Evolutionary conservation across 2,329 filamentous ascomycete species (phyloP).

Genomic region (Knoxdaviesia capensis): DNA sequence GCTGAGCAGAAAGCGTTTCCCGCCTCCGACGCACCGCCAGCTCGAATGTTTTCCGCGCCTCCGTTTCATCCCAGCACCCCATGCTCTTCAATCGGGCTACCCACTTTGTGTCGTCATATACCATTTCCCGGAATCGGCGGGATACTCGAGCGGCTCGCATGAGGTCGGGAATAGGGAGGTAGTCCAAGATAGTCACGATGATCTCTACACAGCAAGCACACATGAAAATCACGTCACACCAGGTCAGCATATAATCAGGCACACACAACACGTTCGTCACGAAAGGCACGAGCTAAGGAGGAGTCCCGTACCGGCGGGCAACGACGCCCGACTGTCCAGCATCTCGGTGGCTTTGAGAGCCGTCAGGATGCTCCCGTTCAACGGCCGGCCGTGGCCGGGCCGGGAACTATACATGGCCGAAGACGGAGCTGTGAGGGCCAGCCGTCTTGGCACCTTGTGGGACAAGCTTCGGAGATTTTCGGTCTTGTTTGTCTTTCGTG

Average conservation of each 20-base stretch:
- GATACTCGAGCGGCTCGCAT: slow-evolving; percentile 71
- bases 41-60: slow-evolving; percentile 66
- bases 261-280: neutral
- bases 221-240: slow-evolving; percentile 5
- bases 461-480: too few relatives aligned
- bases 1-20: slow-evolving; percentile 25
- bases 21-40: slow-evolving; percentile 41
- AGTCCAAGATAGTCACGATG: slow-evolving; percentile 70
- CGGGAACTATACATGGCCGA: too few relatives aligned
- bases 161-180: slow-evolving; percentile 69
- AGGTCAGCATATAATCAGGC: neutral
- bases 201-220: slow-evolving; percentile 41
- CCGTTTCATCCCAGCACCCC: slow-evolving; percentile 78
- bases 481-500: too few relatives aligned
- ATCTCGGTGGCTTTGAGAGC: slow-evolving; percentile 67
- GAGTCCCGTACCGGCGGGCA: slow-evolving; percentile 52
- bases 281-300: too few relatives aligned
- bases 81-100: slow-evolving; percentile 69
- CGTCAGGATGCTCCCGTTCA: slow-evolving; percentile 23
- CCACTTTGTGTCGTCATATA: slow-evolving; percentile 95
- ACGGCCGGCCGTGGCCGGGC: neutral
- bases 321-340: slow-evolving; percentile 52
- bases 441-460: too few relatives aligned
- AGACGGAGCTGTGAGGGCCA: too few relatives aligned
- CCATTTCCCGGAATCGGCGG: slow-evolving; percentile 84